Evolutionary conservation across 345 rosid species (phyloP).

Genomic region (Linum usitatissimum): DNA sequence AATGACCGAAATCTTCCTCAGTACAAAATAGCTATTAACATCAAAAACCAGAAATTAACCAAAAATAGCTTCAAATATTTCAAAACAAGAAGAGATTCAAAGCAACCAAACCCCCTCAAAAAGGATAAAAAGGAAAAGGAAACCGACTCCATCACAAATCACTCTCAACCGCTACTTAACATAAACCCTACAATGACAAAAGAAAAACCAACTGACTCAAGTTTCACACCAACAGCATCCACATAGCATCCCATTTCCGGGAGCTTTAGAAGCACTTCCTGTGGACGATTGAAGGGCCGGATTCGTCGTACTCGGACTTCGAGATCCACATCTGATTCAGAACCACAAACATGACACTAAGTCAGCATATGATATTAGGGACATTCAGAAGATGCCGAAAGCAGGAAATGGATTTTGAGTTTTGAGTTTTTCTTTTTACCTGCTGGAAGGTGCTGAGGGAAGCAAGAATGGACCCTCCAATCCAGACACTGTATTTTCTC

Average conservation of each 20-base stretch:
- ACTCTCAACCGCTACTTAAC: conserved; percentile 29
- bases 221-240: conserved; percentile 28
- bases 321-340: conserved; percentile 50
- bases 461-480: conserved; percentile 67
- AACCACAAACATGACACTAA: background rate
- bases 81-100: conserved; percentile 12
- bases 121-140: no score
- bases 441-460: conserved; percentile 66
- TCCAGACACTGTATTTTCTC: conserved; percentile 64
- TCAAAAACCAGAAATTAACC: conserved; percentile 8
- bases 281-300: conserved; percentile 62
- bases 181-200: conserved; percentile 15
- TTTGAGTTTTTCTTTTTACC: conserved; percentile 17
- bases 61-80: conserved; percentile 21
- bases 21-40: conserved; percentile 43
- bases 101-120: background rate
- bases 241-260: conserved; percentile 26
- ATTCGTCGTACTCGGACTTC: conserved; percentile 54
- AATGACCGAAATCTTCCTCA: conserved; percentile 27
- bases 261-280: conserved; percentile 50
- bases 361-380: background rate
- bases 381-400: background rate
- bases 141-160: conserved; percentile 32
- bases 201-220: conserved; percentile 20
- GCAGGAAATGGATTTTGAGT: background rate